Base-by-base conservation (phyloP, 495 filamentous ascomycete genomes). In the Trichoderma asperelloides region DNA sequence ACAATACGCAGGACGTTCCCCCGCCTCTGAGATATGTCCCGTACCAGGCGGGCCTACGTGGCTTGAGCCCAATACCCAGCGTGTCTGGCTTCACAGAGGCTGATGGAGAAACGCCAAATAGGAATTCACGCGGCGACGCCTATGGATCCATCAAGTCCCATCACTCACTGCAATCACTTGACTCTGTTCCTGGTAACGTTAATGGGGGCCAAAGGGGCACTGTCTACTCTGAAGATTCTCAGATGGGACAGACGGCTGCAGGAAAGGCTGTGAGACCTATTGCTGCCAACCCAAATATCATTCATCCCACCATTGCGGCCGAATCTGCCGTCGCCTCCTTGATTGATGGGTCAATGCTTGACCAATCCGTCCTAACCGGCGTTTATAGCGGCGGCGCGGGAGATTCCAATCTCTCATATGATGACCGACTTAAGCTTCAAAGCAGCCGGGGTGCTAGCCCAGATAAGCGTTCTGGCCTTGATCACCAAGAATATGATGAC, bases 251-350 rank as follows among this genome's bases (percentile, higher is more conserved):
- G 39, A 77, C 88, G 40, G 80, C 86, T 33, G 81, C 87, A 55
- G 89, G 86, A 23, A 89, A 90, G 68, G 84, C 88, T 63, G 86
- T 96, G 25, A 84, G 84, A 57, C 85, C 84, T 3, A 75, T 89
- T 30, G 89, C 83, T 40, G 85, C 87, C 21, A 96, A 92, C 69
- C 89, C 92, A 21, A 81, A 89, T 63, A 90, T 90, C 72, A 82
- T 93, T 2, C 87, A 90, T 63, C 84, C 82, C 7, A 88, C 87
- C 3, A 67, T 83, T n/a, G 89, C 82, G 8, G 88, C 94, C 5
- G 92, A 96, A 75, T 96, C 93, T 40, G 89, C 88, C 27, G 93
- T 96, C 41, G 93, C 93, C 13, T 96, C 92, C 9, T 81, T 97
- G 11, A 84, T 92, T 62, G 90, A 96, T 37, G 91, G 91, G 2